Evolutionary conservation across 75 land plant genomes (phyloP).

Genomic region (Azolla pinnata): DNA sequence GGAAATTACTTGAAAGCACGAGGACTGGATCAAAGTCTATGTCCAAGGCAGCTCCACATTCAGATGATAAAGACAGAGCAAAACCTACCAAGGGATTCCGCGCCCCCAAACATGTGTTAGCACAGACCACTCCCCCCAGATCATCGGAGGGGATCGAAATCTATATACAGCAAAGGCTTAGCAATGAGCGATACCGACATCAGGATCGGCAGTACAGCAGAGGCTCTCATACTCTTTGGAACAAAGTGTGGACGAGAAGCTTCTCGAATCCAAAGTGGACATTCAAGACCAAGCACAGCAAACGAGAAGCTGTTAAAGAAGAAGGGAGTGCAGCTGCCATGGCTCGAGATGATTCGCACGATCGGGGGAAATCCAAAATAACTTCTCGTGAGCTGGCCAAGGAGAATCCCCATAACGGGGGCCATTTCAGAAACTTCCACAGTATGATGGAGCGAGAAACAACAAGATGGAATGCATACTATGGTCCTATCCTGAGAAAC

Average conservation of each 20-base stretch:
- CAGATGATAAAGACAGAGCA: neutral
- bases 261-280: slow-evolving; percentile 2
- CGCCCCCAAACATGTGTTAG: neutral
- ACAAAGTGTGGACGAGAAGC: slow-evolving; percentile 1
- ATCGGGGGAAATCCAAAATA: neutral
- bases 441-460: slow-evolving; percentile 1
- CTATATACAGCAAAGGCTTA: slow-evolving; percentile 1
- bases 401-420: neutral
- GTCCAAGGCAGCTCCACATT: neutral
- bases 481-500: neutral
- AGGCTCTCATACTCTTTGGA: slow-evolving; percentile 6
- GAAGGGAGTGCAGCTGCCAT: neutral
- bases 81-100: neutral
- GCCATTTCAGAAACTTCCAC: neutral
- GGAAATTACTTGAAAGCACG: neutral
- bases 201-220: neutral
- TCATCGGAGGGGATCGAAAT: slow-evolving; percentile 2
- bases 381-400: neutral
- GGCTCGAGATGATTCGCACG: neutral
- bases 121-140: slow-evolving; percentile 8
- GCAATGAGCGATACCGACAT: neutral
- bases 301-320: neutral
- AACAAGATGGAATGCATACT: slow-evolving; percentile 5
- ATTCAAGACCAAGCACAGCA: neutral
- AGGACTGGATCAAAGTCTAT: neutral